Evolutionary conservation across 495 filamentous ascomycete species (phyloP).

Genomic region (Trichoderma virens): DNA sequence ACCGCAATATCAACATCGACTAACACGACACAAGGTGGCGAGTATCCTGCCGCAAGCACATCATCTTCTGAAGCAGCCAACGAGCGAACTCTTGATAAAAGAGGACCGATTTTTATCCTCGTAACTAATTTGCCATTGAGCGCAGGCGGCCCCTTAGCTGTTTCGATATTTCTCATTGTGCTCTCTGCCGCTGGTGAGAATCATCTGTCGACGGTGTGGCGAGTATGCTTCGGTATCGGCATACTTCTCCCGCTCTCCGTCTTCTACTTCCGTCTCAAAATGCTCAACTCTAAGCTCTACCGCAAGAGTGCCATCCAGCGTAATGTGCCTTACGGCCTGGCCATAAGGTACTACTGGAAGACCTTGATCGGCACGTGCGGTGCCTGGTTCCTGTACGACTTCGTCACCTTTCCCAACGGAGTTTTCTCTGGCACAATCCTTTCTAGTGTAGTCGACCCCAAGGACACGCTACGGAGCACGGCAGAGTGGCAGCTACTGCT

Average conservation of each 20-base stretch:
- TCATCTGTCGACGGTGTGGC: constrained; percentile 3
- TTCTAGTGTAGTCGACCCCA: constrained; percentile 17
- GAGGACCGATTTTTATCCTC: neutral
- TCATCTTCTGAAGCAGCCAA: neutral
- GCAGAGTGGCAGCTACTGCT: constrained; percentile 44
- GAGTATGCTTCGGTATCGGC: neutral
- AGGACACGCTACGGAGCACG: neutral
- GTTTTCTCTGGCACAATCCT: constrained; percentile 43
- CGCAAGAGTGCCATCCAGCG: constrained; percentile 1
- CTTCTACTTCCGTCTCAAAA: constrained; percentile 3
- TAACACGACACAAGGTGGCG: neutral
- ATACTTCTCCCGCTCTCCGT: neutral
- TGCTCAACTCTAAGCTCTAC: constrained; percentile 1
- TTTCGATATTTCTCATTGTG: neutral
- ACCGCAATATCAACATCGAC: neutral
- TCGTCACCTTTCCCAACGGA: constrained; percentile 40
- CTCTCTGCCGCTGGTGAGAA: neutral
- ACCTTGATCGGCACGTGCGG: constrained; percentile 38
- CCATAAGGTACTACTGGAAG: constrained; percentile 39
- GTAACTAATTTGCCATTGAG: neutral
- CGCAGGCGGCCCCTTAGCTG: neutral
- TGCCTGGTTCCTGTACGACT: constrained; percentile 42
- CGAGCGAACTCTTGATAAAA: neutral
- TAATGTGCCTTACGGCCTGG: constrained; percentile 28
- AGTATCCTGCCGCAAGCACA: constrained; percentile 2